Evolutionary conservation across 2,329 filamentous ascomycete genomes (phyloP).

Genomic region (Lasiodiplodia hormozganensis): DNA sequence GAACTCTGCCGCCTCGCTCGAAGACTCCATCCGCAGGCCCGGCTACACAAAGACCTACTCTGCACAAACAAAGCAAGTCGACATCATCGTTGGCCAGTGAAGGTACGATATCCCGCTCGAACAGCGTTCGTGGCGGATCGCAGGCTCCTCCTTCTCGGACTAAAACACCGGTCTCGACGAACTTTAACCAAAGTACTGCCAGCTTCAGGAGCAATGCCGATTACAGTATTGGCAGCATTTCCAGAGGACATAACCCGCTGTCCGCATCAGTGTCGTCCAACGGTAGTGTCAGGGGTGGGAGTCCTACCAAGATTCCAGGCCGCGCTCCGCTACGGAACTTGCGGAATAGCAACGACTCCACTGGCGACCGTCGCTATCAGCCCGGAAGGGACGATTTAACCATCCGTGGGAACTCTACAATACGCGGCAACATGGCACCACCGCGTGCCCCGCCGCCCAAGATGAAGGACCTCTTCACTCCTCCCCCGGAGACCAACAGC

Average conservation of each 20-base stretch:
- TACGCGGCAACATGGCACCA: constrained; percentile 45
- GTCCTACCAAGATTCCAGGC: constrained; percentile 73
- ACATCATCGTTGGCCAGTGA: constrained; percentile 32
- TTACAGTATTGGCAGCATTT: constrained; percentile 33
- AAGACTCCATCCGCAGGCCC: constrained; percentile 72
- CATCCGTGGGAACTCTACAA: constrained; percentile 38
- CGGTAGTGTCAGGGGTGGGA: constrained; percentile 41
- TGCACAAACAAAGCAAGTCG: constrained; percentile 43
- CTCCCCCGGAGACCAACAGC: constrained; percentile 49
- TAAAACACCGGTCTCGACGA: constrained; percentile 51
- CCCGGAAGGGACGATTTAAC: constrained; percentile 41
- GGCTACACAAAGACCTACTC: constrained; percentile 30
- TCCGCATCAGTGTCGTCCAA: constrained; percentile 44
- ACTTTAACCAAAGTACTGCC: constrained; percentile 38
- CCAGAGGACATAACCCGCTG: constrained; percentile 43
- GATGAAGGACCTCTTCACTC: constrained; percentile 81
- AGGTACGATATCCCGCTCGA: constrained; percentile 37
- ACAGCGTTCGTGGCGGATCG: constrained; percentile 49
- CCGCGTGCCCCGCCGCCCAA: constrained; percentile 75
- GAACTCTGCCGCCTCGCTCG: constrained; percentile 68
- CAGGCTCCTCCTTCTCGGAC: constrained; percentile 48
- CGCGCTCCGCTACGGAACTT: constrained; percentile 74
- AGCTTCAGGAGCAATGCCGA: constrained; percentile 27
- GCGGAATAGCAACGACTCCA: constrained; percentile 75
- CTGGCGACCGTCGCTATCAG: constrained; percentile 67